These are phyloP conservation scores for Castanea sativa DNA, from an alignment of 306 rosid genomes.

Conservation along the genomic window DNA sequence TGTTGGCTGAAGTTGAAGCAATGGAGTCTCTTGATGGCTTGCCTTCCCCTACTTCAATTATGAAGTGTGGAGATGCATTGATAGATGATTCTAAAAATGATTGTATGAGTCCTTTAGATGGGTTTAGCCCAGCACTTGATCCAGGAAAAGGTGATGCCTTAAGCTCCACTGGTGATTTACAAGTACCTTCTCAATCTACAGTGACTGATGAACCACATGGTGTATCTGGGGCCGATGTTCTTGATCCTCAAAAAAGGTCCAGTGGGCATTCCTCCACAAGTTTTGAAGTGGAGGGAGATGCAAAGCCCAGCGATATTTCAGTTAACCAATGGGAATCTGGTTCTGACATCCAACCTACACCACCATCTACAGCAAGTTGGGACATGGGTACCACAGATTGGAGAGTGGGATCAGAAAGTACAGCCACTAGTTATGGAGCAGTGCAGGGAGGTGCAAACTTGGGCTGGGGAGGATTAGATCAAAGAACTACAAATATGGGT, in stretches of 20 bases:
- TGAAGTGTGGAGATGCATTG: conserved; percentile 60
- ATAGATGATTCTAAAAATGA: conserved; percentile 65
- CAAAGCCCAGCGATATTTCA: conserved; percentile 50
- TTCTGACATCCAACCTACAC: conserved; percentile 41
- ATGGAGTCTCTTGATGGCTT: conserved; percentile 84
- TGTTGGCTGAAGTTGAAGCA: conserved; percentile 97
- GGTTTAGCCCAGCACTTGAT: conserved; percentile 67
- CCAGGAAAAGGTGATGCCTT: conserved; percentile 79
- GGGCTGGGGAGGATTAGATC: conserved; percentile 41
- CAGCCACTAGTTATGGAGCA: conserved; percentile 45
- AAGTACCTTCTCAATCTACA: conserved; percentile 42
- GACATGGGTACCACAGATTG: conserved; percentile 48
- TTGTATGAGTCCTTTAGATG: conserved; percentile 64
- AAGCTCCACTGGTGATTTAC: conserved; percentile 71
- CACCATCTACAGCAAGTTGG: conserved; percentile 44
- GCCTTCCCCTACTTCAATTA: conserved; percentile 72
- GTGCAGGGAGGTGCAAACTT: conserved; percentile 42
- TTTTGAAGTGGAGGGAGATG: conserved; percentile 45
- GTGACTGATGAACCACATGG: conserved; percentile 46
- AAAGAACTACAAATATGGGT: conserved; percentile 34
- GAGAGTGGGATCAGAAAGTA: conserved; percentile 59
- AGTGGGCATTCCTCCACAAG: conserved; percentile 44
- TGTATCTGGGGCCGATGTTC: conserved; percentile 33
- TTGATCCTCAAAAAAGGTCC: conserved; percentile 51
- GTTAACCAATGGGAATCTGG: conserved; percentile 51